Evolutionary conservation across 169 alveolate genomes (phyloP), one percentile per base, ranked within the genome.

Genomic region (Plasmodium vinckei): DNA sequence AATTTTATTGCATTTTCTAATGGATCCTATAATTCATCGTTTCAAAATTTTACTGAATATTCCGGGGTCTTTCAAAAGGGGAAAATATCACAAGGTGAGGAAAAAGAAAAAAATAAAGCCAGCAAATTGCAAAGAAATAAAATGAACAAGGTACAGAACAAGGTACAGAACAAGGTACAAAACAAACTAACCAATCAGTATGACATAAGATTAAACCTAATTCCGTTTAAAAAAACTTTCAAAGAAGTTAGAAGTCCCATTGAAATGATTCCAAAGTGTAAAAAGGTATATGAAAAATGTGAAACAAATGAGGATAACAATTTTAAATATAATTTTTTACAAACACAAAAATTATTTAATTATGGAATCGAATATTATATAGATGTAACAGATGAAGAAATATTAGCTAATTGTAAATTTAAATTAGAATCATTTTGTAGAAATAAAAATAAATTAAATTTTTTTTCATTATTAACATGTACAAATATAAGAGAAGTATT

Each of bases 361-460:
- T 77, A 77, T 68, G 88, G 88, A 15, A 6, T 77, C 56, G 88
- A 77, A 64, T 63, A 77, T 59, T 77, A 77, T 57, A 64, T 77
- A 77, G 79, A 77, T 51, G 88, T 77, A 47, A n/a, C 70, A 7
- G 88, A 77, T 42, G 70, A 63, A 23, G 88, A 77, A 53, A 64
- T 77, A n/a, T 49, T 64, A 47, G 46, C 77, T 15, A 77, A 77
- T 9, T 63, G 88, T 15, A 15, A 63, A n/a, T 77, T 77, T 15
- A 77, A 63, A 64, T 63, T 77, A 64, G 69, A 23, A 42, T 25
- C 70, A 9, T 77, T 64, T 68, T 49, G 46, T 23, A 7, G 72
- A 51, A 77, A 77, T 59, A 19, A 2, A 46, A 23, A 77, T 9
- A 77, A 77, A 44, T 23, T 77, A 47, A 23, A 77, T 13, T 51